phyloP scores from a whole-genome alignment of 192 early-diverging fungal genomes.

The Chytriomyces hyalinus region DNA sequence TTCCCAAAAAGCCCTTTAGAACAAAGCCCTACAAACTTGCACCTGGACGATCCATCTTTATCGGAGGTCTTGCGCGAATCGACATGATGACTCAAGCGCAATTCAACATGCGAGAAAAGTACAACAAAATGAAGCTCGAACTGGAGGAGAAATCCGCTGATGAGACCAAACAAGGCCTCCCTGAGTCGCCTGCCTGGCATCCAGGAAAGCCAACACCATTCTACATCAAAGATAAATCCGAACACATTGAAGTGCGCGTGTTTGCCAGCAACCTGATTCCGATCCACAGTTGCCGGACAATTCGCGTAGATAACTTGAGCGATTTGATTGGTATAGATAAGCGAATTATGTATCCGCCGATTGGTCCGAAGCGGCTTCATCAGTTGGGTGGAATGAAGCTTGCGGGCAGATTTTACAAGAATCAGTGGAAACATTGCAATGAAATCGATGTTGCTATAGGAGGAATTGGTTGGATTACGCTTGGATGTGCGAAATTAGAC shows the following conservation, averaged over 20 bases:
- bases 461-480: slow-evolving; percentile 16
- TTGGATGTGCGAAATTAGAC: not conserved
- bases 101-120: too few relatives aligned
- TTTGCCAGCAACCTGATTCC: slow-evolving; percentile 2
- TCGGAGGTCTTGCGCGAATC: not conserved
- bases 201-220: too few relatives aligned
- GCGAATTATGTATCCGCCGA: slow-evolving; percentile 24
- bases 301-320: not conserved
- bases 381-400: slow-evolving; percentile 1
- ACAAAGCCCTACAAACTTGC: not conserved
- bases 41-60: not conserved
- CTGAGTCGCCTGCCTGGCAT: not conserved
- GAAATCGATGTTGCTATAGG: slow-evolving; percentile 25
- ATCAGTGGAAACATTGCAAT: slow-evolving; percentile 4
- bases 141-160: not conserved
- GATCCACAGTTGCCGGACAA: slow-evolving; percentile 16
- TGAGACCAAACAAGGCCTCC: not conserved
- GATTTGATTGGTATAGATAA: not conserved
- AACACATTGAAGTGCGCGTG: not conserved
- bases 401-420: not conserved
- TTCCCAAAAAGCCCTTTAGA: not conserved
- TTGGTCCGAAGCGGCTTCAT: not conserved
- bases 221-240: not conserved
- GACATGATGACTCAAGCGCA: not conserved
- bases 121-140: not conserved